These are phyloP conservation scores for Coleophoma cylindrospora DNA, from an alignment of 2,329 filamentous ascomycete genomes.

Conservation along the genomic window DNA sequence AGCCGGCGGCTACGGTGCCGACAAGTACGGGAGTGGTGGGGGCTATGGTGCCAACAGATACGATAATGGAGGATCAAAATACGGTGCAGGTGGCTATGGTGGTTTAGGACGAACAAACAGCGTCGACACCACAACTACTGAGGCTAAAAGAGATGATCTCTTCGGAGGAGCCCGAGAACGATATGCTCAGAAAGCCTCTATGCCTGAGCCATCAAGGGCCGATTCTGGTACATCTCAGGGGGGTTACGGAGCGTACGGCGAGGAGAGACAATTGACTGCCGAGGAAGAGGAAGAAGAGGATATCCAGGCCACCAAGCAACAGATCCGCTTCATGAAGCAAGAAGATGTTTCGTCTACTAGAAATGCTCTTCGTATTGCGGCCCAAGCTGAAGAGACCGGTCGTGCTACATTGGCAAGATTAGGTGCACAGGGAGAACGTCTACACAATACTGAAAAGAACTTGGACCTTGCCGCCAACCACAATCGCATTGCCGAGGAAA, in stretches of 20 bases:
- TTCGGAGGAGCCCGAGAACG: constrained; percentile 40
- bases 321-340: constrained; percentile 72
- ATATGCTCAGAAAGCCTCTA: constrained; percentile 19
- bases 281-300: constrained; percentile 72
- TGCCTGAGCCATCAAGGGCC: constrained; percentile 16
- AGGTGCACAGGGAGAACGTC: constrained; percentile 71
- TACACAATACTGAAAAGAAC: constrained; percentile 79
- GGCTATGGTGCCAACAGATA: constrained; percentile 52
- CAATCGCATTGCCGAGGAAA: constrained; percentile 71
- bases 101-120: constrained; percentile 46
- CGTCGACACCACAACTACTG: constrained; percentile 33
- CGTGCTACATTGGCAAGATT: constrained; percentile 68
- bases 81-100: constrained; percentile 55
- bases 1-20: constrained; percentile 40
- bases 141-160: constrained; percentile 56
- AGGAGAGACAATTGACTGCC: constrained; percentile 72
- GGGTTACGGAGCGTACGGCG: constrained; percentile 52
- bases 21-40: constrained; percentile 44
- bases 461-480: constrained; percentile 75
- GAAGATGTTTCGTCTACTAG: constrained; percentile 69
- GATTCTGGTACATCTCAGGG: constrained; percentile 14
- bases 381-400: constrained; percentile 66
- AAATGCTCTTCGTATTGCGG: constrained; percentile 63
- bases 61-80: constrained; percentile 34
- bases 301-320: constrained; percentile 65